phyloP scores from a whole-genome alignment of 2,329 filamentous ascomycete genomes.

The Pseudogymnoascus verrucosus region DNA sequence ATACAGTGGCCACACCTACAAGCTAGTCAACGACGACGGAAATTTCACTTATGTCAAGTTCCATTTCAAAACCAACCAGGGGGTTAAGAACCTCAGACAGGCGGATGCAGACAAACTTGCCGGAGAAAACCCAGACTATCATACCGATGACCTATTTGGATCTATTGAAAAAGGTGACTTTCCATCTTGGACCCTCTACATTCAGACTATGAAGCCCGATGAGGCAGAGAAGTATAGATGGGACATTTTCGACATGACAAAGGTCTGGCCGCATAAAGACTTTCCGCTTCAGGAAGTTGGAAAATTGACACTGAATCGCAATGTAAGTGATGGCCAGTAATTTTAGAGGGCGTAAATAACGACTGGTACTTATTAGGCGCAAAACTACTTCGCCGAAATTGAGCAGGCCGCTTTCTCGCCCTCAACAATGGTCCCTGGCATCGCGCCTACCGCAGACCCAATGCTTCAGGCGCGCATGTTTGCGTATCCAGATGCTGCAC shows the following conservation, averaged over 20 bases:
- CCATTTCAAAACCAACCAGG: constrained; percentile 45
- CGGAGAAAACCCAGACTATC: constrained; percentile 37
- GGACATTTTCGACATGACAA: constrained; percentile 47
- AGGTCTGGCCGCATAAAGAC: constrained; percentile 43
- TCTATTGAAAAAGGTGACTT: constrained; percentile 44
- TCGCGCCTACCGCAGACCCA: constrained; percentile 60
- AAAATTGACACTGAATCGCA: constrained; percentile 40
- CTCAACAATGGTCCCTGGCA: constrained; percentile 55
- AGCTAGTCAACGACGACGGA: constrained; percentile 46
- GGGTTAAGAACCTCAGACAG: constrained; percentile 43
- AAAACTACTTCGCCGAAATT: constrained; percentile 56
- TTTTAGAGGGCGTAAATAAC: constrained; percentile 34
- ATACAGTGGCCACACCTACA: constrained; percentile 47
- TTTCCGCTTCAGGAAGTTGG: constrained; percentile 44
- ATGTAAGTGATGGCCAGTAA: constrained; percentile 25
- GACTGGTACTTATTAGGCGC: constrained; percentile 4
- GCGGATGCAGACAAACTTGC: constrained; percentile 37
- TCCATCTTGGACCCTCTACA: constrained; percentile 46
- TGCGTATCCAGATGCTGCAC: constrained; percentile 59
- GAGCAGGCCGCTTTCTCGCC: constrained; percentile 63
- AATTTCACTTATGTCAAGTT: constrained; percentile 47
- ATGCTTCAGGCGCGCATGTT: constrained; percentile 61
- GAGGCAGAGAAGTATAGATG: constrained; percentile 38
- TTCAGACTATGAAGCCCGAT: constrained; percentile 43
- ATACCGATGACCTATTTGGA: constrained; percentile 45